A percentile compares a stretch with the other conserved stretches of the same genome.
These are phyloP conservation scores for Podospora anserina DNA, from an alignment of 495 filamentous ascomycete species.

Conservation along the genomic window DNA sequence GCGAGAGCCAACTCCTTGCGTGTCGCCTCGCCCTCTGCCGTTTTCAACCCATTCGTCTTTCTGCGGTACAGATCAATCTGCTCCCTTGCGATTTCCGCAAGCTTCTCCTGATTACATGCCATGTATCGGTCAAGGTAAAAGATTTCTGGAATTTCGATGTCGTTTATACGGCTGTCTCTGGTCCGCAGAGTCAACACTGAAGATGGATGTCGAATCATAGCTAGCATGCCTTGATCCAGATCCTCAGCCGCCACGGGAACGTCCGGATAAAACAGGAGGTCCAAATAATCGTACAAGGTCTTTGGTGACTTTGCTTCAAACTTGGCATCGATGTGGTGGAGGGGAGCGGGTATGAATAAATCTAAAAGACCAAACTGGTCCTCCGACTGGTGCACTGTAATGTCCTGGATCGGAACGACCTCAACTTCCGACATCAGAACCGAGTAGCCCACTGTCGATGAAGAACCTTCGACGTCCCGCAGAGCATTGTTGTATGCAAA, in stretches of 20 bases:
- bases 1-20: neutral
- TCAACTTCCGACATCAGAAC: slow-evolving; percentile 19
- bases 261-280: slow-evolving; percentile 61
- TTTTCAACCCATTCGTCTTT: neutral
- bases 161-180: slow-evolving; percentile 27
- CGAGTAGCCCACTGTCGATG: neutral
- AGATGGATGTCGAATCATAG: slow-evolving; percentile 52
- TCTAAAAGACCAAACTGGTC: slow-evolving; percentile 43
- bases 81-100: slow-evolving; percentile 42
- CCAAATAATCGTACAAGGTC: slow-evolving; percentile 71
- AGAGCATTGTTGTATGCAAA: neutral
- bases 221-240: slow-evolving; percentile 44
- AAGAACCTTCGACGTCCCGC: neutral
- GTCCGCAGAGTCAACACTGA: slow-evolving; percentile 67
- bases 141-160: slow-evolving; percentile 63
- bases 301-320: slow-evolving; percentile 28
- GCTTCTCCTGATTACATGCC: slow-evolving; percentile 51
- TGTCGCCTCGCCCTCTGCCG: neutral
- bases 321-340: no score
- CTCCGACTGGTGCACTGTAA: neutral
- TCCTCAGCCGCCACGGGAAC: slow-evolving; percentile 26
- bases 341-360: slow-evolving; percentile 14
- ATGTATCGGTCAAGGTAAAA: slow-evolving; percentile 82
- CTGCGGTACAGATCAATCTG: slow-evolving; percentile 30
- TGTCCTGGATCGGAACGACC: neutral